Conservation (phyloP, 2,329 filamentous ascomycete genomes). For the Coniochaeta sp. region DNA sequence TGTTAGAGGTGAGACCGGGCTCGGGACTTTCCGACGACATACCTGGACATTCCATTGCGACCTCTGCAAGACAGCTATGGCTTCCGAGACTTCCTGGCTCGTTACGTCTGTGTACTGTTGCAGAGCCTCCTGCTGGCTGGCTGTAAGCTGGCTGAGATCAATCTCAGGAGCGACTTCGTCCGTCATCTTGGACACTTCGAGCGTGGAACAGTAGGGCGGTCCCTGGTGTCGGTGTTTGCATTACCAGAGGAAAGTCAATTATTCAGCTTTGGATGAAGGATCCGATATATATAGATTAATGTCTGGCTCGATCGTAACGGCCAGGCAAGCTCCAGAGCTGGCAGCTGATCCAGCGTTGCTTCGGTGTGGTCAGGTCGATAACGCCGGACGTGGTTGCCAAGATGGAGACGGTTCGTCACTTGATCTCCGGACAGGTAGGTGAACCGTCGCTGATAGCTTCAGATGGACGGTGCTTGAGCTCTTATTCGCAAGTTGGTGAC, state of each 20-base stretch:
- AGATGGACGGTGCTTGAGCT: background rate
- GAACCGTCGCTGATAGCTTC: background rate
- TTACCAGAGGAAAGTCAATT: background rate
- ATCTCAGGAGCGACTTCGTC: conserved; percentile 33
- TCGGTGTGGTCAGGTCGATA: background rate
- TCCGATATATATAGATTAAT: background rate
- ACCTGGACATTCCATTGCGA: conserved; percentile 97
- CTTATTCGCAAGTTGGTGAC: background rate
- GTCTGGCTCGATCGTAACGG: background rate
- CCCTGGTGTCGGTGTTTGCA: background rate
- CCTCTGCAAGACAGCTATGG: conserved; percentile 69
- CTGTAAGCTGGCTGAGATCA: conserved; percentile 63
- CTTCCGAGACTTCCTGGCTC: conserved; percentile 68
- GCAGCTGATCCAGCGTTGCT: background rate
- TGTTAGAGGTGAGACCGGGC: background rate
- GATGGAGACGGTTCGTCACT: background rate
- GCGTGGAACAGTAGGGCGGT: background rate
- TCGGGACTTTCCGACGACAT: conserved; percentile 12
- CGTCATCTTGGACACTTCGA: conserved; percentile 25
- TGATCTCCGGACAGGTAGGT: background rate
- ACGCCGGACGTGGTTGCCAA: background rate
- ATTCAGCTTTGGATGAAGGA: background rate
- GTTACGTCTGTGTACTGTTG: conserved; percentile 87
- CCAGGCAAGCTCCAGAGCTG: background rate
- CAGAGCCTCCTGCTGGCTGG: conserved; percentile 73